Base-by-base conservation (phyloP, 805 yeast species). In the Clavispora vitiphila region DNA sequence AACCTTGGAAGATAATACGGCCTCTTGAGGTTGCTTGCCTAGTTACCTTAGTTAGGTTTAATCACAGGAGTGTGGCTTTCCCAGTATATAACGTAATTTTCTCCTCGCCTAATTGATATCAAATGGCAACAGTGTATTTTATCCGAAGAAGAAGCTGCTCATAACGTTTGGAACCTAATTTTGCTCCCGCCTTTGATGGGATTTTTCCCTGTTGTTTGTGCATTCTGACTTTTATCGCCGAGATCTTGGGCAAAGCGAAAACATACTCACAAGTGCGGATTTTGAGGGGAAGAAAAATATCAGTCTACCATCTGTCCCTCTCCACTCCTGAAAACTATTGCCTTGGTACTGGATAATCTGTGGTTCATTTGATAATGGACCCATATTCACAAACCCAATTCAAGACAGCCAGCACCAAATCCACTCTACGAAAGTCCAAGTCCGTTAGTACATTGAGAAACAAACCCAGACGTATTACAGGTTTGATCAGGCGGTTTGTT, bases 401-500 rank as follows among this genome's bases (percentile, higher is more conserved):
- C 22, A 45, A 44, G 30, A 42, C 46, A 20, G 41, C 50, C 26
- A 50, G 45, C 34, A 39, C 31, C 39, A 16, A 5, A 14, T 18
- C 40, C 38, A 23, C 48, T 41, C 36, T 42, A 48, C 12, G 25
- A 20, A 27, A 21, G 25, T 27, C 37, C 19, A 20, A 25, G 19
- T 35, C 47, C 9, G 35, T 46, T 22, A 30, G 40, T 27, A 41
- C 47, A 8, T 31, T 46, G 20, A 34, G 40, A 25, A 42, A 15
- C 22, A 35, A 29, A 35, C 44, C 35, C 21, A 14, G 23, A 22
- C 26, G 29, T 14, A 27, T 62, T 9, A 55, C 60, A 25, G 49
- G 57, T 9, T 45, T 71, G 20, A 56, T 76, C 34, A 60, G 65
- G 42, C 69, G 62, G 40, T 52, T 77, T 8, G 61, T 73, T 1